These are phyloP conservation scores for Cymbopogon citratus DNA, from an alignment of 176 grass and related monocot genomes.

Conservation along the genomic window DNA sequence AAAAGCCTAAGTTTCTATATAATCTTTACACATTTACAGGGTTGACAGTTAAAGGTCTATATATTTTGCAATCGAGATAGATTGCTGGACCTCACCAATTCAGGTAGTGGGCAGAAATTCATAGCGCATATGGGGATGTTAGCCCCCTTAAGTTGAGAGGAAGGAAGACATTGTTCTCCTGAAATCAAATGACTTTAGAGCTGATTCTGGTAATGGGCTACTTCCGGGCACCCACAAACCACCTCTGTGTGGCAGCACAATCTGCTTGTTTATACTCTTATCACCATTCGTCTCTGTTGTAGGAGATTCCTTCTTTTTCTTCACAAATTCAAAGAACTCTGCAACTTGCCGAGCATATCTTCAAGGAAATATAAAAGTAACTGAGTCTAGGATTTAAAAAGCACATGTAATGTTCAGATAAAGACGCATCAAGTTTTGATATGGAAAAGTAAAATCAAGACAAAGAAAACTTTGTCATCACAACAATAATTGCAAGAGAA, in stretches of 20 bases:
- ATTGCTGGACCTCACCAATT: neutral
- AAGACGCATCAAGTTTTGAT: neutral
- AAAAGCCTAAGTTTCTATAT: neutral
- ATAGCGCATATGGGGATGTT: neutral
- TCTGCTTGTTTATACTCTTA: conserved; percentile 29
- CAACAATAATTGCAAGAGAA: neutral
- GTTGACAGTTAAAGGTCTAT: neutral
- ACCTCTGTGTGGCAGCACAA: conserved; percentile 50
- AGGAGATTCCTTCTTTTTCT: conserved; percentile 80
- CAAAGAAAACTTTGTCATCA: neutral
- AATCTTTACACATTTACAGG: conserved; percentile 19
- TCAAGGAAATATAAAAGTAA: conserved; percentile 27
- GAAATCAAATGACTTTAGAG: conserved; percentile 50
- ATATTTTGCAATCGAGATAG: neutral
- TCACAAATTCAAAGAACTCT: conserved; percentile 97
- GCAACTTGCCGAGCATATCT: conserved; percentile 93
- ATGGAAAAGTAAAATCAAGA: neutral
- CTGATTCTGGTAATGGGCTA: conserved; percentile 32
- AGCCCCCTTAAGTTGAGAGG: conserved; percentile 41
- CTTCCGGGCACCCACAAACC: conserved; percentile 58
- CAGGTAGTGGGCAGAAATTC: neutral
- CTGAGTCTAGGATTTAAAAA: neutral
- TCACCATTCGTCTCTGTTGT: conserved; percentile 23
- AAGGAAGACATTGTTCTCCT: conserved; percentile 71
- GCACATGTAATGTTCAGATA: neutral